Conservation (phyloP, 2,329 filamentous ascomycete species). For the Colletotrichum liriopes region DNA sequence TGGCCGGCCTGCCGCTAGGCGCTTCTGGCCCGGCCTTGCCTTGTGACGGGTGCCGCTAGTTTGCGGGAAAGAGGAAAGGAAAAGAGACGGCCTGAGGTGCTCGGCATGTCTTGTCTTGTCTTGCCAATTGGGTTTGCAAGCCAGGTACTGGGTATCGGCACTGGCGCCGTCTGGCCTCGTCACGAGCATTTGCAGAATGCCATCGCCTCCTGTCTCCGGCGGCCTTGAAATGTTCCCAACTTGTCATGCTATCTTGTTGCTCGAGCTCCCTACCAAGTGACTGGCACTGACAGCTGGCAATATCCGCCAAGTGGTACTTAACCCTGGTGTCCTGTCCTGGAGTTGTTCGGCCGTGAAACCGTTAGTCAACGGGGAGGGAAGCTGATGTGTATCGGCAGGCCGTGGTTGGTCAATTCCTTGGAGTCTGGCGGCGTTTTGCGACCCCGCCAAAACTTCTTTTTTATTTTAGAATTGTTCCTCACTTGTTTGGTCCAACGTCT, state of each 20-base stretch:
- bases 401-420: slow-evolving; percentile 53
- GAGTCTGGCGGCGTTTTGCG: slow-evolving; percentile 31
- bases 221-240: neutral
- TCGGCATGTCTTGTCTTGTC: slow-evolving; percentile 4
- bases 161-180: neutral
- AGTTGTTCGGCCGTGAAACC: slow-evolving; percentile 7
- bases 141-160: slow-evolving; percentile 1
- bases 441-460: slow-evolving; percentile 26
- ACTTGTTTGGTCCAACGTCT: slow-evolving; percentile 8
- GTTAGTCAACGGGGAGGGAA: slow-evolving; percentile 38
- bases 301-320: neutral
- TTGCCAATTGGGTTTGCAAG: neutral
- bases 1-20: slow-evolving; percentile 9
- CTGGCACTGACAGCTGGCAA: neutral
- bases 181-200: neutral
- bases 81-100: slow-evolving; percentile 8
- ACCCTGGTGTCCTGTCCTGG: neutral
- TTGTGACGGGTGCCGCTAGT: slow-evolving; percentile 5
- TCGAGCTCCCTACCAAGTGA: neutral
- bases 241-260: neutral
- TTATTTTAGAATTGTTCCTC: slow-evolving; percentile 17
- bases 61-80: neutral
- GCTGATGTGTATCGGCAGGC: slow-evolving; percentile 47
- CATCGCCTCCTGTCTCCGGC: neutral
- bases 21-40: slow-evolving; percentile 20